Evolutionary conservation across 345 rosid genomes (phyloP).

Genomic region (Eucalyptus caleyi): DNA sequence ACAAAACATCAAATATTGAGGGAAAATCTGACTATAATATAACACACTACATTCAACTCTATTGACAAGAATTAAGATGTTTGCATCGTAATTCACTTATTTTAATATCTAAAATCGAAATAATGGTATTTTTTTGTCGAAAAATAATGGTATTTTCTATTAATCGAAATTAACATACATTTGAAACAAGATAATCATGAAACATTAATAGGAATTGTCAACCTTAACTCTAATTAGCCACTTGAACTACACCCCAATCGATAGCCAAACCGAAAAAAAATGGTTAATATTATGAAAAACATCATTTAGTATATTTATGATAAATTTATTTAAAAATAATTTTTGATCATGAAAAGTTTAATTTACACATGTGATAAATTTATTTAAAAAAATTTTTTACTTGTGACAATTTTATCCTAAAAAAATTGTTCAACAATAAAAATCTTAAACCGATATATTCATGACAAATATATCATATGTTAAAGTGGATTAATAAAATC

Average conservation of each 20-base stretch:
- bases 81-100: neutral
- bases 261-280: neutral
- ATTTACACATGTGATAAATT: fast-evolving
- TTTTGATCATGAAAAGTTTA: too few species aligned
- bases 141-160: neutral
- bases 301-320: fast-evolving
- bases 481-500: too few species aligned
- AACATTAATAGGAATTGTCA: neutral
- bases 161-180: neutral
- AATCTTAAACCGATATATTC: fast-evolving
- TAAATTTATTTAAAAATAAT: too few species aligned
- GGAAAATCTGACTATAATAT: neutral
- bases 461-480: too few species aligned
- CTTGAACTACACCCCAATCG: neutral
- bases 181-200: neutral
- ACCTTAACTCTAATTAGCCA: neutral
- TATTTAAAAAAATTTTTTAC: too few species aligned
- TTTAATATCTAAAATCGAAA: neutral
- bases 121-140: neutral
- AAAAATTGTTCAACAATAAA: too few species aligned
- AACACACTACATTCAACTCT: neutral
- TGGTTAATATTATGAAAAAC: fast-evolving
- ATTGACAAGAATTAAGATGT: neutral
- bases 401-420: too few species aligned
- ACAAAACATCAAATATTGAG: neutral